Evolutionary conservation across 352 stramenopile genomes (phyloP).

Genomic region (Pythium biforme): DNA sequence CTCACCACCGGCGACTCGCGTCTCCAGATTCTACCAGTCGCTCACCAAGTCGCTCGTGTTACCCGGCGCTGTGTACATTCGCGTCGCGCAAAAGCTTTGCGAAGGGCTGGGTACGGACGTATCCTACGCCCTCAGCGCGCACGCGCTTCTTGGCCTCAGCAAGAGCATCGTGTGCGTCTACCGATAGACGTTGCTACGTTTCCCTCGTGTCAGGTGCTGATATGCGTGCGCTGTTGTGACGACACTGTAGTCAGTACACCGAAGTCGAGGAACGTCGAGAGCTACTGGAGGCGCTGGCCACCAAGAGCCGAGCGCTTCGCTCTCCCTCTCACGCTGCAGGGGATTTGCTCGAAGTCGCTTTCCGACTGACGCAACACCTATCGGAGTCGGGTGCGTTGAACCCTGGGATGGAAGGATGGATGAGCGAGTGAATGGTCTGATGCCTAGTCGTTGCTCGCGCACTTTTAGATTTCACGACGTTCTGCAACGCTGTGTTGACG

Average conservation of each 20-base stretch:
- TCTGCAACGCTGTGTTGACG: conserved; percentile 52
- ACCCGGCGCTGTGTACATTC: conserved; percentile 44
- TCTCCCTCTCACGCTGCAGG: conserved; percentile 19
- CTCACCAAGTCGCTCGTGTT: conserved; percentile 55
- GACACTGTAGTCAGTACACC: conserved; percentile 54
- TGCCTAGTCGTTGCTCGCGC: no score
- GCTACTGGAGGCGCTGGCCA: conserved; percentile 28
- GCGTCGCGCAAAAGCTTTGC: conserved; percentile 40
- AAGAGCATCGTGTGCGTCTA: conserved; percentile 47
- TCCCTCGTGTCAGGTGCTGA: background rate
- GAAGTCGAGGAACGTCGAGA: conserved; percentile 45
- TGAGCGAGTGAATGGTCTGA: background rate
- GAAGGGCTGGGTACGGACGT: conserved; percentile 47
- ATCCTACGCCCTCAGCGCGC: conserved; percentile 41
- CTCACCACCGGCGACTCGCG: background rate
- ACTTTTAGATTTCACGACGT: conserved; percentile 42
- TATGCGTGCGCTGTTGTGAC: conserved; percentile 15
- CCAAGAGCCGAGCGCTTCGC: conserved; percentile 16
- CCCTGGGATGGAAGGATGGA: no score
- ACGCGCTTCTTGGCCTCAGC: conserved; percentile 52
- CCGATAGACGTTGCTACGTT: no score
- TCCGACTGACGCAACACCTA: conserved; percentile 45
- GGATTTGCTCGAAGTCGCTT: conserved; percentile 67
- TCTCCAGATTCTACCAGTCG: conserved; percentile 59
- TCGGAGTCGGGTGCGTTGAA: conserved; percentile 41